Evolutionary conservation across 257 asterid species (phyloP).

Genomic region (Asclepias syriaca): DNA sequence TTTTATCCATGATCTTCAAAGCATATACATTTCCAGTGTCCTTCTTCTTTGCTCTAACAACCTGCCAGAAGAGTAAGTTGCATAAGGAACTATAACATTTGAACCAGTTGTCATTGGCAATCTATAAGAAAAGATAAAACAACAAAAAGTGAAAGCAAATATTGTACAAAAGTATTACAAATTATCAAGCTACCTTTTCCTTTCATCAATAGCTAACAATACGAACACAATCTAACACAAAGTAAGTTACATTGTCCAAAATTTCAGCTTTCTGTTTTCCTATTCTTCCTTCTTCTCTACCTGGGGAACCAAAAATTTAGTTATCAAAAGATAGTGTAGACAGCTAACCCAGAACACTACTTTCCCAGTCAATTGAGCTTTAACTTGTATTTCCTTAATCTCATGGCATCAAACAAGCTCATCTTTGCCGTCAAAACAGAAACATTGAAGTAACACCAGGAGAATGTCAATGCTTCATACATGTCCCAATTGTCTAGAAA

Average conservation of each 20-base stretch:
- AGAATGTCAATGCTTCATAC: background rate
- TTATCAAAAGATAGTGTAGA: background rate
- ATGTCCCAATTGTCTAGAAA: background rate
- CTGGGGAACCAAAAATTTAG: background rate
- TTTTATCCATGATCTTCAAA: conserved; percentile 97
- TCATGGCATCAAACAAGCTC: background rate
- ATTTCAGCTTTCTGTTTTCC: background rate
- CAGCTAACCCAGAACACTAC: background rate
- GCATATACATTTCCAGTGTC: conserved; percentile 84
- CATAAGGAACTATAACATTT: background rate
- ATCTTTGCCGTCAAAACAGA: background rate
- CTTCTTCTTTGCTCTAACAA: conserved; percentile 94
- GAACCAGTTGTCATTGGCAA: background rate
- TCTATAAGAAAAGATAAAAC: background rate
- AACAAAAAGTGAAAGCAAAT: background rate
- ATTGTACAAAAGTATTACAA: background rate
- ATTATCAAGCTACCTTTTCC: background rate
- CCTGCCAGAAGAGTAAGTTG: conserved; percentile 36
- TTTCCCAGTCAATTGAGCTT: background rate
- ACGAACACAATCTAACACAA: background rate
- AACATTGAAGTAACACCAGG: background rate
- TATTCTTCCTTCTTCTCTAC: background rate
- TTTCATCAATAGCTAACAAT: background rate
- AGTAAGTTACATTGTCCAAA: background rate
- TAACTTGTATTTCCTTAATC: background rate